Evolutionary conservation across 345 rosid genomes (phyloP), one percentile per base, ranked within the genome.

Genomic region (Salix brachista): DNA sequence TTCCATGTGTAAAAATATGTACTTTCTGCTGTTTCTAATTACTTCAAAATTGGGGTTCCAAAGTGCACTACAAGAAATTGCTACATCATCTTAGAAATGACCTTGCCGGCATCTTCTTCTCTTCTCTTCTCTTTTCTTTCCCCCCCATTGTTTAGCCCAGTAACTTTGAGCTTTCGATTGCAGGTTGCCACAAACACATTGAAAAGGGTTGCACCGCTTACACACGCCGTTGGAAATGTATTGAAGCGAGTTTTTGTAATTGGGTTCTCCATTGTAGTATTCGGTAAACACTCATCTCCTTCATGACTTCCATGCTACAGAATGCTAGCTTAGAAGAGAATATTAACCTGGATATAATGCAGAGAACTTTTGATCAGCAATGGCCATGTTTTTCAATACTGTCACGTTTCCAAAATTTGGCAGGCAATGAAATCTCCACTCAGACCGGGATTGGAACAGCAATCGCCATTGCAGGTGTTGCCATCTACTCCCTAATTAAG

Each of bases 151-250:
- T 42, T 11, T 42, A 3, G 3, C 48, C 48, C 48, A 3, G 48
- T 42, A 11, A 42, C 48, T 11, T n/a, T 69, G 34, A 68, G 44
- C 72, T 60, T 82, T 64, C 88, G 91, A 96, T 65, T 95, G 90
- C 48, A 42, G 48, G 48, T 42, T 42, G 99, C 99, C 71, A 93
- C 97, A 75, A 95, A 95, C 82, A 93, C 99, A 12, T 86, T 95
- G 87, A 97, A 95, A 87, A 86, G 99, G 83, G 99, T 95, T 73
- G 97, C 97, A 56, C 97, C 99, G 34, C 92, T 95, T 69, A 95
- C 99, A 13, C 99, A 95, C 73, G 99, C 97, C 2, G 97, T 95
- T 75, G 99, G 99, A 71, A 95, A 95, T 84, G 99, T 95, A 82
- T 86, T 95, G 87, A 95, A 95, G 83, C 95, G 99, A 80, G 99